These are phyloP conservation scores for Biscogniauxia mediterranea DNA, from an alignment of 2,329 filamentous ascomycete species.

Conservation along the genomic window DNA sequence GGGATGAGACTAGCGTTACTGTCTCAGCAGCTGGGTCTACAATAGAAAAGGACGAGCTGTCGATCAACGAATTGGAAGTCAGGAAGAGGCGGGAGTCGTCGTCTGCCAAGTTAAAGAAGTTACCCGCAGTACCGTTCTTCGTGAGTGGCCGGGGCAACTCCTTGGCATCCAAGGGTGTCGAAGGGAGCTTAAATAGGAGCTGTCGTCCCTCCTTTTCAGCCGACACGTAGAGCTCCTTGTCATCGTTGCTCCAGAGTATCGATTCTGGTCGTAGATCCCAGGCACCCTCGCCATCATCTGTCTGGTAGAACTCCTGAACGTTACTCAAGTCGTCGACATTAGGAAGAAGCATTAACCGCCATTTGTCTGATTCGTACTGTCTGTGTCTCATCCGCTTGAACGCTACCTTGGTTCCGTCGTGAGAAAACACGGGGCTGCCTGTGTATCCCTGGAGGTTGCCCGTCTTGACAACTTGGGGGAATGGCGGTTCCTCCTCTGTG, in stretches of 20 bases:
- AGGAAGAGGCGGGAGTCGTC: constrained; percentile 55
- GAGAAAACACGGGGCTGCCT: constrained; percentile 68
- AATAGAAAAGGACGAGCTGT: constrained; percentile 68
- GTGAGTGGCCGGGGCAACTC: constrained; percentile 50
- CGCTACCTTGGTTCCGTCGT: constrained; percentile 66
- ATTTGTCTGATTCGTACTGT: constrained; percentile 80
- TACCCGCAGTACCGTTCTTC: constrained; percentile 51
- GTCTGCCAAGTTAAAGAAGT: constrained; percentile 52
- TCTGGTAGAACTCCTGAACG: constrained; percentile 61
- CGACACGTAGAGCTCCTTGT: constrained; percentile 66
- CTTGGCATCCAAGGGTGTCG: constrained; percentile 48
- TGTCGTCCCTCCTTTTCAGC: constrained; percentile 68
- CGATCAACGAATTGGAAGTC: constrained; percentile 65
- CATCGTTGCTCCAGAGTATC: constrained; percentile 57
- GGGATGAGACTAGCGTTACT: constrained; percentile 56
- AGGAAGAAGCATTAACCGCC: constrained; percentile 63
- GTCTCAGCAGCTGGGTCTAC: constrained; percentile 46
- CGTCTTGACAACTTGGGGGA: constrained; percentile 54
- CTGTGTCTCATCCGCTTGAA: constrained; percentile 76
- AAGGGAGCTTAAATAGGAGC: constrained; percentile 61
- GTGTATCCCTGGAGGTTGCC: constrained; percentile 63
- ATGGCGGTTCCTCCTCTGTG: constrained; percentile 47
- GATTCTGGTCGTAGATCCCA: constrained; percentile 60
- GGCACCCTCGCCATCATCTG: constrained; percentile 59
- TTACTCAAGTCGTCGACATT: constrained; percentile 57